These are phyloP conservation scores for Salix udensis DNA, from an alignment of 345 rosid species.

Conservation along the genomic window DNA sequence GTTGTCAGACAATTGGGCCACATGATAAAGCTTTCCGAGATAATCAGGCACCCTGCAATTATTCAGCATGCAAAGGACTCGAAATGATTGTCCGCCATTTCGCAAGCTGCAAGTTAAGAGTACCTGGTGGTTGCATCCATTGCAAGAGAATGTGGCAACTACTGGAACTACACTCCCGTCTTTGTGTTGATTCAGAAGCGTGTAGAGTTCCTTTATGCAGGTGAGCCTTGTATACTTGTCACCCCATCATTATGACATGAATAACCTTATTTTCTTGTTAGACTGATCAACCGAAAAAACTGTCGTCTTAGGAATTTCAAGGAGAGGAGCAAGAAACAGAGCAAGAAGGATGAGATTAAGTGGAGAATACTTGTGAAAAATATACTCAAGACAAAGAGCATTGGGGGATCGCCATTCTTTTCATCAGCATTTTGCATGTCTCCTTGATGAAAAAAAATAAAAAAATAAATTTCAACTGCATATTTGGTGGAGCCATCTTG, in stretches of 20 bases:
- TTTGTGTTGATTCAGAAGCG: conserved; percentile 51
- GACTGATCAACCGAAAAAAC: not conserved
- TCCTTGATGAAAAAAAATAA: not conserved
- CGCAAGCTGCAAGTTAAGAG: conserved; percentile 64
- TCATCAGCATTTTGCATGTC: conserved; percentile 15
- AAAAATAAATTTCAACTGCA: not conserved
- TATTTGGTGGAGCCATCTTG: not conserved
- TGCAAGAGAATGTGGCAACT: conserved; percentile 99
- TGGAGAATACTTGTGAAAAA: conserved; percentile 71
- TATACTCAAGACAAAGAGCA: conserved; percentile 51
- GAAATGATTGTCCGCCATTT: conserved; percentile 79
- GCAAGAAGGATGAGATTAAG: conserved; percentile 67
- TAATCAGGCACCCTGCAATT: conserved; percentile 51
- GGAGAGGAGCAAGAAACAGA: conserved; percentile 58
- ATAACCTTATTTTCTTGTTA: not conserved
- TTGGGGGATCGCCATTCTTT: conserved; percentile 53
- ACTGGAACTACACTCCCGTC: conserved; percentile 72
- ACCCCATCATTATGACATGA: not conserved
- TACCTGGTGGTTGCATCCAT: conserved; percentile 74
- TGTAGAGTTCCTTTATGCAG: conserved; percentile 91
- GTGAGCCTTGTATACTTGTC: conserved; percentile 17
- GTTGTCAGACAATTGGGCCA: conserved; percentile 86
- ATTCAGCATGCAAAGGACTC: conserved; percentile 73
- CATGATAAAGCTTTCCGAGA: conserved; percentile 60
- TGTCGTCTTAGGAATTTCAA: conserved; percentile 51